phyloP scores from a whole-genome alignment of 306 rosid species.

The Quercus variabilis region DNA sequence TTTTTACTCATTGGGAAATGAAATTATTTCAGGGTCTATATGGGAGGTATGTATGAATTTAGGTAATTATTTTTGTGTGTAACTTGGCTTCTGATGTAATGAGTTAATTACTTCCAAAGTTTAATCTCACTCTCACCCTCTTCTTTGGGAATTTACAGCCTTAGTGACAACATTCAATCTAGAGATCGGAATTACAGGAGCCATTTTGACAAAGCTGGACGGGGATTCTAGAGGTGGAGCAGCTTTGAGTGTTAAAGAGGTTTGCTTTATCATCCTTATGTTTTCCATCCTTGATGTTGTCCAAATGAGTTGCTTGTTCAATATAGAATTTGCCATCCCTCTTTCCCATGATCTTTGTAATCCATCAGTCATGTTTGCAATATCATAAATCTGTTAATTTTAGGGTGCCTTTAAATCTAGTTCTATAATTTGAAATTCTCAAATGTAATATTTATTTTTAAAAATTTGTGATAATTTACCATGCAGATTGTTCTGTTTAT shows the following conservation, averaged over 20 bases:
- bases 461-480: not conserved
- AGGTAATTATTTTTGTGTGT: not conserved
- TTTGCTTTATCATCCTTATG: constrained; percentile 23
- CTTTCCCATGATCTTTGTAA: not conserved
- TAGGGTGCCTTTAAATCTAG: not conserved
- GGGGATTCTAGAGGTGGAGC: constrained; percentile 99
- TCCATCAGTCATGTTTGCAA: not conserved
- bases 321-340: constrained; percentile 1
- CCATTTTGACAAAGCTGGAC: constrained; percentile 96
- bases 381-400: not conserved
- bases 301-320: not conserved
- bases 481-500: not conserved
- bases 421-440: not conserved
- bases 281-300: constrained; percentile 7
- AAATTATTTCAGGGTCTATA: not conserved
- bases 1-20: constrained; percentile 3
- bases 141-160: constrained; percentile 49
- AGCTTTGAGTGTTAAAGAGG: constrained; percentile 99
- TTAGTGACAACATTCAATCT: constrained; percentile 89
- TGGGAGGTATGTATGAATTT: not conserved
- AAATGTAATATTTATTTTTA: too few relatives aligned
- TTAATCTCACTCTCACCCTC: constrained; percentile 19
- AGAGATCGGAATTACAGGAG: constrained; percentile 98
- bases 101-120: constrained; percentile 5
- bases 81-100: not conserved